Percentiles rank a stretch among this genome's conserved stretches.
phyloP scores from a whole-genome alignment of 192 early-diverging fungal species.

The Pilobolus umbonatus region DNA sequence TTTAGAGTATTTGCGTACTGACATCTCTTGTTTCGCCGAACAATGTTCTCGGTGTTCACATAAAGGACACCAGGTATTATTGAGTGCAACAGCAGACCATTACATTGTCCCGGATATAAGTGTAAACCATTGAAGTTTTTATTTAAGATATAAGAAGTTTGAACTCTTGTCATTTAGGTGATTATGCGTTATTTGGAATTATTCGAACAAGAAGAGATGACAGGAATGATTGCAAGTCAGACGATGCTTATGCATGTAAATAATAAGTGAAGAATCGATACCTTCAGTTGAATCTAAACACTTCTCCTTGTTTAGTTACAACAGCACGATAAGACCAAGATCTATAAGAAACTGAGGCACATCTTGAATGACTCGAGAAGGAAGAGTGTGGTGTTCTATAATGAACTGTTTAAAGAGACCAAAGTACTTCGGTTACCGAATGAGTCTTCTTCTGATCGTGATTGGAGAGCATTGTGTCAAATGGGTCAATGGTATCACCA shows the following conservation, averaged over 20 bases:
- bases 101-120: slow-evolving; percentile 52
- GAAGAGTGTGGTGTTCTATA: slow-evolving; percentile 61
- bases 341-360: slow-evolving; percentile 56
- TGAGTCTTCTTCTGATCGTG: slow-evolving; percentile 39
- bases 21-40: slow-evolving; percentile 52
- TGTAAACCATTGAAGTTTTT: slow-evolving; percentile 18
- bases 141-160: neutral
- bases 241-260: slow-evolving; percentile 53
- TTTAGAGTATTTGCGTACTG: slow-evolving; percentile 51
- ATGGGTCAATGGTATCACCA: slow-evolving; percentile 55
- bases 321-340: slow-evolving; percentile 56
- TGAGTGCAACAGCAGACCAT: slow-evolving; percentile 33
- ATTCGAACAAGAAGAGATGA: slow-evolving; percentile 61
- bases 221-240: slow-evolving; percentile 65
- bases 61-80: slow-evolving; percentile 31
- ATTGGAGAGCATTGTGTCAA: slow-evolving; percentile 51
- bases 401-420: slow-evolving; percentile 57
- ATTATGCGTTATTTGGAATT: slow-evolving; percentile 60
- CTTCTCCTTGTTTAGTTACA: slow-evolving; percentile 40
- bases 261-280: neutral
- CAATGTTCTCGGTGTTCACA: slow-evolving; percentile 36
- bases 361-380: slow-evolving; percentile 52
- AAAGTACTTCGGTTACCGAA: slow-evolving; percentile 25
- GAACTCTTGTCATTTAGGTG: slow-evolving; percentile 23
- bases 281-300: neutral